Evolutionary conservation across 1,284 basidiomycete genomes (phyloP).

Genomic region (Cryptococcus jaspeensis): DNA sequence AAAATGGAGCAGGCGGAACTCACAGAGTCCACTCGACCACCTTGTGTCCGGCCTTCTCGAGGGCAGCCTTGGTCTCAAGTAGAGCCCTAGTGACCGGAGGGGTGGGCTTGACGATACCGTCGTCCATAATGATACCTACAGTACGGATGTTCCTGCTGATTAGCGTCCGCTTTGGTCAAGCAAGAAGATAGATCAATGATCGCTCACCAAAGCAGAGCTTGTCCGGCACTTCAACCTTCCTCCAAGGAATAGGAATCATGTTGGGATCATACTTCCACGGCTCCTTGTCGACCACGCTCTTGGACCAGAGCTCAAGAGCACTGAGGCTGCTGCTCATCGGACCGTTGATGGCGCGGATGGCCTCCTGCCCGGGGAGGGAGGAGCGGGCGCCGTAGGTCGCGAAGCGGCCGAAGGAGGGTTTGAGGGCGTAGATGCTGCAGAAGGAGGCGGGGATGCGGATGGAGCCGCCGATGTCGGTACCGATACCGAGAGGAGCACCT

Average conservation of each 20-base stretch:
- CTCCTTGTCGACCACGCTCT: constrained; percentile 9
- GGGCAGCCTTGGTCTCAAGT: constrained; percentile 52
- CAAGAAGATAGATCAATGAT: too few relatives aligned
- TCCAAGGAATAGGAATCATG: constrained; percentile 17
- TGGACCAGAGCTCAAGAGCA: constrained; percentile 14
- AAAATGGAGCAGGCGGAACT: not conserved
- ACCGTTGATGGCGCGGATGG: constrained; percentile 8
- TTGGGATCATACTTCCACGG: constrained; percentile 19
- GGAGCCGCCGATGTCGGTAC: constrained; percentile 52
- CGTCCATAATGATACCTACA: constrained; percentile 56
- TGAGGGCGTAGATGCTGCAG: constrained; percentile 54
- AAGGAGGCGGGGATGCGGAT: constrained; percentile 55
- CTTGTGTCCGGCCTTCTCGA: constrained; percentile 59
- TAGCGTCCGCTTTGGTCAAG: not conserved
- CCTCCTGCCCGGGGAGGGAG: constrained; percentile 15
- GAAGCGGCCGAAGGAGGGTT: constrained; percentile 5
- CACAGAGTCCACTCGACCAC: constrained; percentile 6
- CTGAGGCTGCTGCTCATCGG: constrained; percentile 8
- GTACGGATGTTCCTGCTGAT: too few relatives aligned
- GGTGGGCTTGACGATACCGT: constrained; percentile 59
- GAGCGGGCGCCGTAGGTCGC: constrained; percentile 10
- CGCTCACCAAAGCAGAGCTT: constrained; percentile 56
- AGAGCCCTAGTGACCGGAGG: constrained; percentile 59
- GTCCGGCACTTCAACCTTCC: constrained; percentile 26
- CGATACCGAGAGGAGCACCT: constrained; percentile 61